These are phyloP conservation scores for Phytophthora nicotianae DNA, from an alignment of 352 stramenopile genomes.

Conservation along the genomic window DNA sequence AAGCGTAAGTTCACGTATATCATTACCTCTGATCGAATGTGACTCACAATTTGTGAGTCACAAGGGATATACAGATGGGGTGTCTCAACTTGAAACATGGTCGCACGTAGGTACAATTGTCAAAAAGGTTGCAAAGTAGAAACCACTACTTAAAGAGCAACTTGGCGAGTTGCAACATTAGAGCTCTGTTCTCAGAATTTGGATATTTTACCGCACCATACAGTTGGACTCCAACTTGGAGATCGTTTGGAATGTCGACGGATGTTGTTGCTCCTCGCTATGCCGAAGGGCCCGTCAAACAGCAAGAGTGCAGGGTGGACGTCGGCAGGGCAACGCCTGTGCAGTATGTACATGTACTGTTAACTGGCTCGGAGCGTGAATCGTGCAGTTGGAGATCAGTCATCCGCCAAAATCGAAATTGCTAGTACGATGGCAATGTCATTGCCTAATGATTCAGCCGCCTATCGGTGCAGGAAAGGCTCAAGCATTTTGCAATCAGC, in stretches of 20 bases:
- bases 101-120: conserved; percentile 23
- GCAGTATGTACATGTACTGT: too few species aligned
- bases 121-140: conserved; percentile 13
- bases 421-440: background rate
- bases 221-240: background rate
- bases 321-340: background rate
- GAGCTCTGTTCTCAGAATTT: conserved; percentile 5
- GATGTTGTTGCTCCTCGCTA: conserved; percentile 9
- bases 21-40: background rate
- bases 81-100: conserved; percentile 25
- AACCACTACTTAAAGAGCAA: conserved; percentile 16
- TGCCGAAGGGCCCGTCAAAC: background rate
- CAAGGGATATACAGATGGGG: conserved; percentile 6
- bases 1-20: background rate
- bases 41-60: conserved; percentile 7
- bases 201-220: conserved; percentile 12
- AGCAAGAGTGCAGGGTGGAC: background rate
- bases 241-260: conserved; percentile 17
- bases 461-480: conserved; percentile 16
- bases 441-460: conserved; percentile 26
- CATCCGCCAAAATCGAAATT: too few species aligned
- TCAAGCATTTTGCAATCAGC: conserved; percentile 1
- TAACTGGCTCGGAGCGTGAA: too few species aligned
- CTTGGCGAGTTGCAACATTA: conserved; percentile 10
- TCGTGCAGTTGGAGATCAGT: too few species aligned